Evolutionary conservation across 352 stramenopile species (phyloP).

Genomic region (Aphanomyces invadans): DNA sequence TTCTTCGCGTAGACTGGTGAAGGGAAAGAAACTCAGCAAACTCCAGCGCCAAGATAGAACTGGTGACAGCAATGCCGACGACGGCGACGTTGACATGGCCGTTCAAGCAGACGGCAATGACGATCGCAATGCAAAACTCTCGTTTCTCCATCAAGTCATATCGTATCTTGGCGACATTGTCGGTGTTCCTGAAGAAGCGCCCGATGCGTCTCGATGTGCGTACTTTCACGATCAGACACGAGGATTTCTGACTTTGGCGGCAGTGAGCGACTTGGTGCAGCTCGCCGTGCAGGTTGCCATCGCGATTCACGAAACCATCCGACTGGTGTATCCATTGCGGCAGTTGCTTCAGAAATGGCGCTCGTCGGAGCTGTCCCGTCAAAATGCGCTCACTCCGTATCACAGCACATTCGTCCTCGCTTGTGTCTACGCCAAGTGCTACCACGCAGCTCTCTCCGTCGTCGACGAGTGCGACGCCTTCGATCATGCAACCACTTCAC

Average conservation of each 20-base stretch:
- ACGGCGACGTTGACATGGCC: constrained; percentile 15
- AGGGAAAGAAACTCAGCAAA: constrained; percentile 8
- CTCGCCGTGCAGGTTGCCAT: constrained; percentile 3
- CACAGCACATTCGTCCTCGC: constrained; percentile 73
- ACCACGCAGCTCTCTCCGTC: constrained; percentile 57
- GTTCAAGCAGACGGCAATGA: background rate
- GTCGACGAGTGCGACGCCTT: constrained; percentile 44
- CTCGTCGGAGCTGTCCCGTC: constrained; percentile 27
- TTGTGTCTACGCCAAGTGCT: constrained; percentile 73
- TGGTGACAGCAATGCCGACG: background rate
- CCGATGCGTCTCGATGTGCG: background rate
- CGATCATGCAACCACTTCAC: background rate
- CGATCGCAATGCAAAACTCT: background rate
- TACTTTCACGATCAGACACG: background rate
- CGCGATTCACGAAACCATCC: background rate
- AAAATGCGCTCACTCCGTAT: constrained; percentile 44
- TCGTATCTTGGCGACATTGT: background rate
- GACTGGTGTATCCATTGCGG: constrained; percentile 40
- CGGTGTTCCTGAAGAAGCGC: background rate
- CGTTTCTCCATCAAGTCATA: constrained; percentile 4
- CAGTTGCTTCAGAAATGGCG: constrained; percentile 57
- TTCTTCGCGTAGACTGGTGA: background rate
- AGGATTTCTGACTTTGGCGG: too few species aligned
- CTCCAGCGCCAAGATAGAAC: background rate
- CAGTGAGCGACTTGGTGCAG: constrained; percentile 11